Evolutionary conservation across 768 basidiomycete genomes (phyloP), one percentile per base, ranked within the genome.

Genomic region (Cystofilobasidium bisporidii): DNA sequence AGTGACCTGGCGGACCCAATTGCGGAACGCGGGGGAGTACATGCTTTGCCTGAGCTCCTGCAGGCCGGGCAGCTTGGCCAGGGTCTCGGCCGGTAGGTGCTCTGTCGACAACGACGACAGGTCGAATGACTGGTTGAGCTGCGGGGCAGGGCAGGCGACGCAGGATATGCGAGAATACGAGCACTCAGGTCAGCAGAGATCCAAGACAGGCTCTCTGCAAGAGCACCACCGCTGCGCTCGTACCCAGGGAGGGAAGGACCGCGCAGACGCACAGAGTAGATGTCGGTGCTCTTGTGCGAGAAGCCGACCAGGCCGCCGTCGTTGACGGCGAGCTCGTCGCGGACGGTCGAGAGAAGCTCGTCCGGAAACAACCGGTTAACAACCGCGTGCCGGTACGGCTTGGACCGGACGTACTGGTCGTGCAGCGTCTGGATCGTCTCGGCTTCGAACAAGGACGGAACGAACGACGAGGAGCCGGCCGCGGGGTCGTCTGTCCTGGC

Each of bases 101-200:
- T 77, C 76, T 12, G 75, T 71, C 66, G 87, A 87, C 36, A 98
- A 83, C 17, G 94, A 97, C 20, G 91, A 88, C 28, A 98, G 84
- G 79, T 98, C 94, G 72, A 93, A 93, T 0, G 94, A 96, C 81
- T 98, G 94, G 78, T 92, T 87, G 73, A 98, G 87, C 93, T 97
- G 72, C 10, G 18, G n/a, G 26, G 24, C 12, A 50, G 30, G 0
- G n/a, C n/a, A 57, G 47, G 8, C 3, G 24, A 0, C 50, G 20
- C 11, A 22, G 17, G 63, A 22, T n/a, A 48, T 24, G 33, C 40
- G 58, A 30, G 57, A 26, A 56, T n/a, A n/a, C n/a, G n/a, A 6
- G 8, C 18, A 5, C 6, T 36, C 36, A 36, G 36, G 36, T 36
- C n/a, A n/a, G 36, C 36, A 36, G 12, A 36, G 5, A 36, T 36